Base-by-base conservation (phyloP, 2,329 filamentous ascomycete species). In the Ophiocordyceps camponoti-rufipedis region DNA sequence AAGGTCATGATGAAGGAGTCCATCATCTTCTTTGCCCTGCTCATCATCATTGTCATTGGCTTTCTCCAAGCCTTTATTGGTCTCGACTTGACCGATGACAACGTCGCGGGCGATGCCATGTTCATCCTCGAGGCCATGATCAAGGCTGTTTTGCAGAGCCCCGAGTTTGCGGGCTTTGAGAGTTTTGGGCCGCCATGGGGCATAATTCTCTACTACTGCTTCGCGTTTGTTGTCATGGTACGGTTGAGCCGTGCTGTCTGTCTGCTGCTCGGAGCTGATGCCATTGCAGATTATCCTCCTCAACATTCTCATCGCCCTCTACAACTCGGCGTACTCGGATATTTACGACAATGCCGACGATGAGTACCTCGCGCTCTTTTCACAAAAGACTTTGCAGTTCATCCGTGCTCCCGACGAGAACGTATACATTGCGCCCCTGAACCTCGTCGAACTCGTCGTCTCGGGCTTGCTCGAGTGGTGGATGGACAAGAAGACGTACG, bases 371-470 rank as follows among this genome's bases (percentile, higher is more conserved):
- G 89, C 87, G 0, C 74, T 96, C 4, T 95, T 94, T 63, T 75
- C 85, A 0, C 84, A 93, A 53, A 94, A 94, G 64, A 95, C 91
- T 0, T 85, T 96, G 74, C 87, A 94, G 56, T 98, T 95, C 56
- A 85, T 96, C 16, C 85, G 91, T 43, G 91, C 91, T 0, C 91
- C 91, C 0, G 91, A 98, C 55, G 91, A 98, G 62, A 98, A 98
- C 54, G 91, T 98, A 46, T 98, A 91, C 64, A 94, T 98, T 55
- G 80, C 91, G 0, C 91, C 91, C 0, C 84, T 98, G 63, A 98
- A 98, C 60, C 71, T 98, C 2, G 74, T 98, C 48, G 91, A 98
- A 60, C 79, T 96, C 16, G 70, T 94, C 49, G 68, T 75, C 49
- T 73, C 95, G 3, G 74, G 83, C 38, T 57, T 93, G 0, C 80